A percentile compares a stretch with the other conserved stretches of the same genome.
Evolutionary conservation across 208 protist species (phyloP).

Genomic region (Trypanosoma brucei): DNA sequence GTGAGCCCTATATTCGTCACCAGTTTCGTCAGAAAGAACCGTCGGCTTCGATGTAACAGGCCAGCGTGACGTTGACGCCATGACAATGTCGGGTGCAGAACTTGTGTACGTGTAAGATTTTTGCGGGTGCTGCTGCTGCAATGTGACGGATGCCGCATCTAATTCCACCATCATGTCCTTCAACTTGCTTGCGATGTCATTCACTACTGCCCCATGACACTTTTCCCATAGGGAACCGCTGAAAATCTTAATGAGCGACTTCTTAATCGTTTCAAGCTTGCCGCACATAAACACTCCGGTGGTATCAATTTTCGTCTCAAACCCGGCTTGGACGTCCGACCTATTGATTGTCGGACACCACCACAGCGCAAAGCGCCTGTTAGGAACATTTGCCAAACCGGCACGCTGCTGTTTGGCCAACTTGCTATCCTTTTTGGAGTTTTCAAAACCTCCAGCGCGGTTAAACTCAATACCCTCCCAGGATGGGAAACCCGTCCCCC

Average conservation of each 20-base stretch:
- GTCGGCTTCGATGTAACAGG: slow-evolving; percentile 90
- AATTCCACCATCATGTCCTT: slow-evolving; percentile 99
- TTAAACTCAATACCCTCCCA: slow-evolving; percentile 99
- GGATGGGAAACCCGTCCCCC: slow-evolving; percentile 99
- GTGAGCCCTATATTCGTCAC: slow-evolving; percentile 60
- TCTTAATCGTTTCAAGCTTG: slow-evolving; percentile 99
- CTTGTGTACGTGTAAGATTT: slow-evolving; percentile 91
- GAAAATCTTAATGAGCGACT: slow-evolving; percentile 99
- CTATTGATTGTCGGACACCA: slow-evolving; percentile 99
- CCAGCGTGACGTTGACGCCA: slow-evolving; percentile 96
- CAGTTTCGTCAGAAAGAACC: slow-evolving; percentile 73
- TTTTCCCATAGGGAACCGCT: slow-evolving; percentile 99
- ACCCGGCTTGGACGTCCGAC: slow-evolving; percentile 99
- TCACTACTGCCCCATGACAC: slow-evolving; percentile 98
- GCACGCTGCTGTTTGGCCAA: slow-evolving; percentile 99
- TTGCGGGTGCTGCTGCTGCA: slow-evolving; percentile 98
- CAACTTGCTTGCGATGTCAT: slow-evolving; percentile 97
- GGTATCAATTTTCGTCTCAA: slow-evolving; percentile 99
- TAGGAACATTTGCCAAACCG: slow-evolving; percentile 99
- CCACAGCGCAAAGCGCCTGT: slow-evolving; percentile 99
- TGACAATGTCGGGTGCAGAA: slow-evolving; percentile 94
- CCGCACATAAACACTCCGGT: slow-evolving; percentile 99
- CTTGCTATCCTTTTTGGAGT: slow-evolving; percentile 99
- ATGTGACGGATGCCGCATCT: slow-evolving; percentile 95
- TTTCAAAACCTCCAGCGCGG: slow-evolving; percentile 98